phyloP scores from a whole-genome alignment of 345 rosid species.

The Citrus sinensis region DVS_A1.0 CM039164.1:21978501-21979000 shows the following conservation, averaged over 20 bases:
- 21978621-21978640: not conserved
- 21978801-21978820: not conserved
- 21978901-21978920: not conserved
- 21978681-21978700: conserved; percentile 27
- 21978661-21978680: conserved; percentile 34
- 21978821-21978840: not conserved
- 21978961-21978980: not conserved
- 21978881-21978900: not conserved
- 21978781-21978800: not conserved
- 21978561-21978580: not conserved
- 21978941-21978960: not conserved
- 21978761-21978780: not conserved
- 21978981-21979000: not conserved
- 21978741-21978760: not conserved
- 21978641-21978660: conserved; percentile 33
- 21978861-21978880: not conserved
- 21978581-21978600: not conserved
- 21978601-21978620: not conserved
- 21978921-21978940: not conserved
- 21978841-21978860: not conserved
- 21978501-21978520: not conserved
- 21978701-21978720: conserved; percentile 24
- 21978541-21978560: not conserved
- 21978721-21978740: not conserved
- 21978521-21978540: not conserved